Base-by-base conservation (phyloP, 305 asterid species). In the Ilex paraguariensis region DNA sequence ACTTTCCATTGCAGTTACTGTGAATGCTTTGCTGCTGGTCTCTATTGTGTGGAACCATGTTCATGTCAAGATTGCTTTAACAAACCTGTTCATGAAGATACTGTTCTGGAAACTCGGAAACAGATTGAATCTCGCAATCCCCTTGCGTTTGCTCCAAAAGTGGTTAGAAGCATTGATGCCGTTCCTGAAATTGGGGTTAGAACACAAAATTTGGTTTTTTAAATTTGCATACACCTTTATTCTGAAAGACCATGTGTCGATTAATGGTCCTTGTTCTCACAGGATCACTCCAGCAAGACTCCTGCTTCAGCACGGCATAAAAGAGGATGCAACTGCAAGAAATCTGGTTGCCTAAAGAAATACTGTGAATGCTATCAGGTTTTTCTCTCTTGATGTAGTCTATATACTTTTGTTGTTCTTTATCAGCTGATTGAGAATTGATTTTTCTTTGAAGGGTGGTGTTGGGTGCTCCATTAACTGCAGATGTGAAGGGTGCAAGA, bases 361-460 rank as follows among this genome's bases (percentile, higher is more conserved):
- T 94, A 94, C 73, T 94, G 99, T 21, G 99, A 94, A 85, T 94
- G 99, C 86, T 94, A 83, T 86, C 99, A 94, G 97, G 99, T 93
- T 59, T 66, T 71, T 51, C 16, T 8, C 30, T 59, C 54, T 62
- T 40, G 65, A 16, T 42, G 31, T n/a, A 2, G 57, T 56, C 39
- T 30, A 14, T 49, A 13, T 16, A 53, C 50, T 64, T 68, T 50
- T 58, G 33, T 58, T 67, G 14, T 56, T n/a, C 45, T 66, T 33
- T 42, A 40, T 68, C 2, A 45, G 60, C 85, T 81, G 77, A 77
- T 64, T 48, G 58, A 54, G 32, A 59, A 60, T 7, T 49, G 54
- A 54, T 57, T 48, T 64, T 56, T 68, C 62, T 67, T 53, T 71
- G 48, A 52, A 93, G 97, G 93, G 96, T 54, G 96, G 98, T 10